Evolutionary conservation across 495 filamentous ascomycete genomes (phyloP), one percentile per base, ranked within the genome.

Genomic region (Melanomma pulvis-pyrius): DNA sequence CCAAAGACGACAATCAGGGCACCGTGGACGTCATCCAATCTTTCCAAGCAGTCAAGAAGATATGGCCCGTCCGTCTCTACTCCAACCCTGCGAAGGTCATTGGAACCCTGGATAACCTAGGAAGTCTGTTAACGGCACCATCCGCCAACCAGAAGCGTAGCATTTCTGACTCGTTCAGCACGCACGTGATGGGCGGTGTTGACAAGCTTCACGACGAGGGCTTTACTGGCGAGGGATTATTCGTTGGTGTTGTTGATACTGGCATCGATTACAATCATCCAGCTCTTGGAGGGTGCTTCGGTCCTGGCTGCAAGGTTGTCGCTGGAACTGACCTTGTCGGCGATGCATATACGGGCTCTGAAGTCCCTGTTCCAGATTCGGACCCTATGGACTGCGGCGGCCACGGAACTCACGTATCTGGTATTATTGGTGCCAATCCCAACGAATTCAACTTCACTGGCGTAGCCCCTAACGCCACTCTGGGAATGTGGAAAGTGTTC

Each of bases 271-370:
- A 61, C 28, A 52, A 52, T 7, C 59, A 61, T 19, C 59, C 59
- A 25, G 59, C 59, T 22, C 47, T 61, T 2, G 59, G 59, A 1
- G 59, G 59, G 17, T 50, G 59, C 25, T 61, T 61, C n/a, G 59
- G 59, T 12, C 26, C 44, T 51, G 59, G 59, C 46, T 61, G 44
- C 30, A 24, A 29, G n/a, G 47, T 61, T 0, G 25, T 46, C 26
- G 9, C 22, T 24, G 59, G 59, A 9, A 21, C 25, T 1, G 59
- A 61, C 52, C 32, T 51, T 26, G 47, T 52, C 26, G 59, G 59
- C 5, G 59, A 61, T 24, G 24, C 25, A 13, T 32, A 50, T 46
- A 34, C 24, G 2, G 26, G 25, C n/a, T 57, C 34, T 15, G 34
- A 57, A 15, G 24, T 32, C 22, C 54, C 54, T 44, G 41, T 59